Evolutionary conservation across 495 filamentous ascomycete genomes (phyloP), one percentile per base, ranked within the genome.

Genomic region (Xylaria bambusicola): DNA sequence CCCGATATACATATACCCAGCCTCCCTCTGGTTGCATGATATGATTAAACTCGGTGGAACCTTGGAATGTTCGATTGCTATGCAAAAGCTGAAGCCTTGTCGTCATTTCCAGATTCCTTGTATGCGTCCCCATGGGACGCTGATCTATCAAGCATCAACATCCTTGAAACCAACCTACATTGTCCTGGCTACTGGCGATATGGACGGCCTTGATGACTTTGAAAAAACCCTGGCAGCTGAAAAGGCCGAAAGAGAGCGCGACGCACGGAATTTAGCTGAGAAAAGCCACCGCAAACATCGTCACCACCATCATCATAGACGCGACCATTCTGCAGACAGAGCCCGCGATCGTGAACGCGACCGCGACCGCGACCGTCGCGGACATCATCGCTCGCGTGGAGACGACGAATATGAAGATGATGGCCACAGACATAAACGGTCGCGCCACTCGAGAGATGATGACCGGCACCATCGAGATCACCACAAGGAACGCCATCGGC

Each of bases 161-260:
- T n/a, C 15, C 27, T 12, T 24, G 1, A 44, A 24, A 1, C 27
- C 3, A 38, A 46, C 13, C 8, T 42, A 51, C 3, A 51, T 7
- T 35, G 21, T 9, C 42, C 12, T 56, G 17, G 0, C 29, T 9
- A 6, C 6, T 42, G 1, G 9, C 41, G 36, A 66, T n/a, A 68
- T 84, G 82, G 77, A 81, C 61, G 70, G 77, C 57, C 73, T 83
- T 2, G 78, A 82, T 27, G 80, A 82, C 17, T 80, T 84, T 18
- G 82, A 84, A 57, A 82, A 83, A 60, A n/a, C 70, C 0, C 68
- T 83, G 5, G 80, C 79, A 0, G 77, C 77, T 20, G 82, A 83
- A 56, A 83, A 78, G 58, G 71, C 72, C 2, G 77, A 80, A 55
- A 71, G 76, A 12, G 79, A 82, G 20, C 71, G 68, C 24, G 62